phyloP scores from a whole-genome alignment of 805 yeast genomes.

The Kregervanrija fluxuum region DNA sequence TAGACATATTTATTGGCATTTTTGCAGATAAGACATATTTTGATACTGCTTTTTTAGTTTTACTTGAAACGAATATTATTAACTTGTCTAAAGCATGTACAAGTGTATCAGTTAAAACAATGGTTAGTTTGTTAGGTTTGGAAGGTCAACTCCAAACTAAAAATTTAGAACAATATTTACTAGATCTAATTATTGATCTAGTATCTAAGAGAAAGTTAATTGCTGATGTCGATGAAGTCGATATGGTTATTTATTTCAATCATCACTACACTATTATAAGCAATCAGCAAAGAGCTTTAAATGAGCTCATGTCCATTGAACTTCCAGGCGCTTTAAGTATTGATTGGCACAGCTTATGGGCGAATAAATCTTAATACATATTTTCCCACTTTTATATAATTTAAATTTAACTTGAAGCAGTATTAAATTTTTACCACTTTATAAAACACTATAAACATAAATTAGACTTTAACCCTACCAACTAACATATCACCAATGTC shows the following conservation, averaged over 20 bases:
- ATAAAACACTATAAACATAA: neutral
- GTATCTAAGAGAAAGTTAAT: slow-evolving; percentile 15
- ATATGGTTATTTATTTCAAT: slow-evolving; percentile 12
- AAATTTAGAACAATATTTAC: neutral
- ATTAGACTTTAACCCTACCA: slow-evolving; percentile 44
- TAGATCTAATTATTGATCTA: slow-evolving; percentile 14
- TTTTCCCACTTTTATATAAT: neutral
- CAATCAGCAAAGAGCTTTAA: neutral
- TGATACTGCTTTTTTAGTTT: slow-evolving; percentile 4
- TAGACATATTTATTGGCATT: neutral
- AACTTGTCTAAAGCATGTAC: slow-evolving; percentile 15
- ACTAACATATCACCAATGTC: slow-evolving; percentile 80
- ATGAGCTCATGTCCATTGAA: neutral
- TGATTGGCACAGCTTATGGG: neutral
- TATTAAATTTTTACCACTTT: neutral
- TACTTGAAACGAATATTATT: slow-evolving; percentile 19
- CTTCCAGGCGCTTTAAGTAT: slow-evolving; percentile 3
- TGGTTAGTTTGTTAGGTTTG: slow-evolving; percentile 11
- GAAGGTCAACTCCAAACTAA: no score
- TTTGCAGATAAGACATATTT: neutral
- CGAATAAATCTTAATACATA: no score
- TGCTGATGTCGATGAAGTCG: slow-evolving; percentile 22
- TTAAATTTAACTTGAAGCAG: neutral
- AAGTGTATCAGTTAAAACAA: slow-evolving; percentile 12
- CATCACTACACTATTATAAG: neutral